Evolutionary conservation across 1,284 basidiomycete species (phyloP), one percentile per base, ranked within the genome.

Genomic region (Fomitopsis pinicola): DNA sequence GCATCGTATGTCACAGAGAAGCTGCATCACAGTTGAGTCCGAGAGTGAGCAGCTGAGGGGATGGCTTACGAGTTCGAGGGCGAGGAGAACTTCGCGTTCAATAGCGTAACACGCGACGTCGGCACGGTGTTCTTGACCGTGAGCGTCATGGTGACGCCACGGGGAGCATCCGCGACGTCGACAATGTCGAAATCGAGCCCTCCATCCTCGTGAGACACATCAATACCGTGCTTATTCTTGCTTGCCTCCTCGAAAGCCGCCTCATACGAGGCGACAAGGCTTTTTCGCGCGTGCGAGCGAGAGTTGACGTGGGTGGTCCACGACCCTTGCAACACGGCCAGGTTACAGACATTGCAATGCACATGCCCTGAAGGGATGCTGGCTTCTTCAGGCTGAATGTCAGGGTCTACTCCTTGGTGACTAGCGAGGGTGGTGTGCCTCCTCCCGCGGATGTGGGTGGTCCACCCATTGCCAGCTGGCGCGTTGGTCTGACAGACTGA

Each of bases 151-250:
- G 14, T 2, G 0, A 70, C 55, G 1, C 77, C 77, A 7, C 5
- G 44, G 4, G 53, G 57, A 0, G 77, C 76, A 33, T 65, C 65
- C 0, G 66, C 44, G 5, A 66, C 44, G 12, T 76, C 73, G 4
- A 79, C 62, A 38, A 79, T 67, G 3, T 71, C 75, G 50, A 78
- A 75, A 63, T 80, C 75, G 15, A 77, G 63, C 17, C 70, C 70
- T 15, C 57, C 54, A 12, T 64, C 61, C 3, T 48, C 53, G 40
- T 66, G 63, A 3, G 71, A 71, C 0, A 73, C 64, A 17, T 42
- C 50, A 10, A 72, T 59, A 0, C 72, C 72, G 42, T 72, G 69
- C 46, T 70, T 71, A 56, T 73, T 65, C 42, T 63, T 67, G 36
- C 68, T 63, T 1, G 70, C 69, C 42, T 60, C 72, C 67, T 72